Evolutionary conservation across 163 green algal species (phyloP).

Genomic region (Prototheca cutis): DNA sequence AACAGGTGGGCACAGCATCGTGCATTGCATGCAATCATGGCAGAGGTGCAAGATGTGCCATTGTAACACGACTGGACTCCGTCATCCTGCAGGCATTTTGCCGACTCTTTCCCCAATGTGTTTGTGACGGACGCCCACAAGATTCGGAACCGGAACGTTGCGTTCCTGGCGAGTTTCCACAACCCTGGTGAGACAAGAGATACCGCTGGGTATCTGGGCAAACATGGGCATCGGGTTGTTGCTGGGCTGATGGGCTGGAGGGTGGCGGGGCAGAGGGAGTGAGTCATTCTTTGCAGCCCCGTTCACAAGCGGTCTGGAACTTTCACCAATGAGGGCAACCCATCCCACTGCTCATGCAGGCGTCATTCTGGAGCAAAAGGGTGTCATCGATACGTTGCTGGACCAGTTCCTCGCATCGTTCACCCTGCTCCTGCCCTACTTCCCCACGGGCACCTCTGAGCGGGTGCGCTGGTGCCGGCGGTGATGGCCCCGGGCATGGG

Average conservation of each 20-base stretch:
- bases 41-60: too few relatives aligned
- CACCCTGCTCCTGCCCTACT: constrained; percentile 97
- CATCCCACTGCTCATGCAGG: too few relatives aligned
- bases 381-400: constrained; percentile 94
- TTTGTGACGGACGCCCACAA: constrained; percentile 87
- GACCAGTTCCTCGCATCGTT: constrained; percentile 94
- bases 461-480: constrained; percentile 30
- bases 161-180: constrained; percentile 96
- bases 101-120: constrained; percentile 95
- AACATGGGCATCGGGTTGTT: too few relatives aligned
- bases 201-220: too few relatives aligned
- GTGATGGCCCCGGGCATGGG: too few relatives aligned
- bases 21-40: too few relatives aligned
- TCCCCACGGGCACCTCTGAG: constrained; percentile 92
- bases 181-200: constrained; percentile 42
- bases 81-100: constrained; percentile 64
- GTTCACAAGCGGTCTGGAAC: not conserved
- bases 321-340: too few relatives aligned
- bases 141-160: constrained; percentile 93
- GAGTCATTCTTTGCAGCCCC: not conserved
- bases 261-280: too few relatives aligned
- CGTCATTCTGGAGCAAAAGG: constrained; percentile 96
- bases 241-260: too few relatives aligned
- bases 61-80: not conserved
- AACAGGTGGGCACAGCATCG: too few relatives aligned